Conservation (phyloP, 306 rosid species). For the Ormosia semicastrata region DNA sequence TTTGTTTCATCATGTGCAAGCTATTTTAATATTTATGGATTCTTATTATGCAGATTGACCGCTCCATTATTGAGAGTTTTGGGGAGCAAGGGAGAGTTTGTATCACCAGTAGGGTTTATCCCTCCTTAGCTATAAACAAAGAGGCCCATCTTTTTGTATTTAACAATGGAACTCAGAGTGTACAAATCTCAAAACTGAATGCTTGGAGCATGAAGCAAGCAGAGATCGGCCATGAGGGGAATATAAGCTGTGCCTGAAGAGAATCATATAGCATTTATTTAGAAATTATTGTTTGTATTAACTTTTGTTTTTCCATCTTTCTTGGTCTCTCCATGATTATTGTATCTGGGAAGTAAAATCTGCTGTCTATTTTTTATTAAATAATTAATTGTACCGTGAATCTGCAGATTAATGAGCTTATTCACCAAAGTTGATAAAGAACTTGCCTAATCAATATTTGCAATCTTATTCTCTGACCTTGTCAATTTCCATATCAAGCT, state of each 20-base stretch:
- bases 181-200: constrained; percentile 39
- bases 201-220: constrained; percentile 76
- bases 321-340: neutral
- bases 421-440: neutral
- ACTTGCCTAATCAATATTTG: neutral
- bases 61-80: constrained; percentile 70
- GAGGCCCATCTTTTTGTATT: constrained; percentile 58
- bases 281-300: neutral
- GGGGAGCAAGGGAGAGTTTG: constrained; percentile 64
- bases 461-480: neutral
- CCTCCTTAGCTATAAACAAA: constrained; percentile 47
- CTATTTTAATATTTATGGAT: neutral
- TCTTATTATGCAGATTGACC: constrained; percentile 59
- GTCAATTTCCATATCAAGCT: neutral
- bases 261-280: neutral
- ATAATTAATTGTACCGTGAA: neutral
- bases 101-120: constrained; percentile 71
- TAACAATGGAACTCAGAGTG: constrained; percentile 54
- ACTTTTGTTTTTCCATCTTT: neutral
- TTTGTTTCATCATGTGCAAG: neutral
- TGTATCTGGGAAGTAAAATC: neutral
- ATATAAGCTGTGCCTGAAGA: neutral
- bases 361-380: neutral
- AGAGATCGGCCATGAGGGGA: constrained; percentile 24
- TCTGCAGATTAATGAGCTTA: neutral